phyloP scores from a whole-genome alignment of 768 basidiomycete genomes.

The Trametes villosa region DNA sequence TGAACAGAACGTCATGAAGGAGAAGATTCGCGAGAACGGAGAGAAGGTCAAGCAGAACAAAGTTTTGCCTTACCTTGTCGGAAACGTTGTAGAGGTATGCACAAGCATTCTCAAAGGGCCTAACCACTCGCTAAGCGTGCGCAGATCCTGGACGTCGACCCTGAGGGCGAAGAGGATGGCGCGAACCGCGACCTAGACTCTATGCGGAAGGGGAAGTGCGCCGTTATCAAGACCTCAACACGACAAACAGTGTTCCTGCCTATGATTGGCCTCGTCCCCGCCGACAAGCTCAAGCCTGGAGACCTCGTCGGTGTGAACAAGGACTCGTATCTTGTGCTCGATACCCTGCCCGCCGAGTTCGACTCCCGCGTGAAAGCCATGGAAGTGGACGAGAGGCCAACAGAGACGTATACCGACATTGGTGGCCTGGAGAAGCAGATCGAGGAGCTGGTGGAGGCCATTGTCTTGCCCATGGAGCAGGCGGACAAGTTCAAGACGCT shows the following conservation, averaged over 20 bases:
- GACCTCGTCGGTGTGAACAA: constrained; percentile 99
- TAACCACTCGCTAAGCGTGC: not conserved
- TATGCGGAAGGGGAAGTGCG: constrained; percentile 97
- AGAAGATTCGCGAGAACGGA: constrained; percentile 97
- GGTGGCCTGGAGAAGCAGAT: constrained; percentile 99
- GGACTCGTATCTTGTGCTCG: constrained; percentile 96
- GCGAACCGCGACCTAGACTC: constrained; percentile 95
- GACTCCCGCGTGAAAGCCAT: constrained; percentile 99
- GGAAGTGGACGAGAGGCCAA: constrained; percentile 99
- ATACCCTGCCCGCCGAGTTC: constrained; percentile 95
- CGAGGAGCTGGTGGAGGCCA: constrained; percentile 96
- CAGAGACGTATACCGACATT: constrained; percentile 96
- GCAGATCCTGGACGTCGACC: constrained; percentile 93
- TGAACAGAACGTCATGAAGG: constrained; percentile 95
- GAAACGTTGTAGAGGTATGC: constrained; percentile 93
- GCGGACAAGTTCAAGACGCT: constrained; percentile 97
- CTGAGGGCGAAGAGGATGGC: constrained; percentile 91
- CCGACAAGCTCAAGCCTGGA: constrained; percentile 85
- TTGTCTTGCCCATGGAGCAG: constrained; percentile 98
- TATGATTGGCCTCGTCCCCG: constrained; percentile 94
- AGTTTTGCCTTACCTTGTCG: constrained; percentile 96
- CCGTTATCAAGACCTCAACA: constrained; percentile 98
- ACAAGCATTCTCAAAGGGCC: not conserved
- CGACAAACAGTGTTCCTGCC: constrained; percentile 99
- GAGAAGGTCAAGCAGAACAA: constrained; percentile 99